Evolutionary conservation across 495 filamentous ascomycete species (phyloP).

Genomic region (Podospora conica): DNA sequence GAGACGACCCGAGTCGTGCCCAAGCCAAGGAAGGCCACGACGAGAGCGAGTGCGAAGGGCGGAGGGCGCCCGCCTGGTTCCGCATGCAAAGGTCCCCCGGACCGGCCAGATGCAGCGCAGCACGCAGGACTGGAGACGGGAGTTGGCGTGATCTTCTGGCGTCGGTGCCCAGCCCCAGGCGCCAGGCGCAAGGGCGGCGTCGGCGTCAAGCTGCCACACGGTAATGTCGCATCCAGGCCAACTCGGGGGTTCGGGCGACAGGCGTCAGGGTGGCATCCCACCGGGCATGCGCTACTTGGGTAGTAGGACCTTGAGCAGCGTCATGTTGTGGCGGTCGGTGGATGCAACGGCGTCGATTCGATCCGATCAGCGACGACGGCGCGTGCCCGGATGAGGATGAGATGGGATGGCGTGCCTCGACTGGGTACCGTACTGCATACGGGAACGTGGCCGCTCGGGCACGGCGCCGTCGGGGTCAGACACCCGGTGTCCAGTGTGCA

Average conservation of each 20-base stretch:
- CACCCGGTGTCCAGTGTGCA: constrained; percentile 17
- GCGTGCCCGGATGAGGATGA: neutral
- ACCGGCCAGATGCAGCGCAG: neutral
- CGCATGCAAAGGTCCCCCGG: too few species aligned
- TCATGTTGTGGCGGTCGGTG: neutral
- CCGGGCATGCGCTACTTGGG: neutral
- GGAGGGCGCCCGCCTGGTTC: too few species aligned
- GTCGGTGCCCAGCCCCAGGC: neutral
- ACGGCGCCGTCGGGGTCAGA: neutral
- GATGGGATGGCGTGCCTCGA: neutral
- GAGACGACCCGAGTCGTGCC: neutral
- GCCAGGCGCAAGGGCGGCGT: neutral
- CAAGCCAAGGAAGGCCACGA: neutral
- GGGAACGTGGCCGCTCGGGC: neutral
- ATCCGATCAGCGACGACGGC: constrained; percentile 11
- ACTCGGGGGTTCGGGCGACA: neutral
- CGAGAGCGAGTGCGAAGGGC: neutral
- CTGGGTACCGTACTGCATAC: neutral
- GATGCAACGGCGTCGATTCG: constrained; percentile 7
- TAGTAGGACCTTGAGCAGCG: neutral
- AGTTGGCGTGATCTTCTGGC: neutral
- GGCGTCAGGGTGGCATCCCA: too few species aligned
- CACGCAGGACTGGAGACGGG: neutral
- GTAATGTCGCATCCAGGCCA: neutral
- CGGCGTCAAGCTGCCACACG: neutral